Base-by-base conservation (phyloP, 179 eudicot genomes). In the Amaranthus tricolor region DNA sequence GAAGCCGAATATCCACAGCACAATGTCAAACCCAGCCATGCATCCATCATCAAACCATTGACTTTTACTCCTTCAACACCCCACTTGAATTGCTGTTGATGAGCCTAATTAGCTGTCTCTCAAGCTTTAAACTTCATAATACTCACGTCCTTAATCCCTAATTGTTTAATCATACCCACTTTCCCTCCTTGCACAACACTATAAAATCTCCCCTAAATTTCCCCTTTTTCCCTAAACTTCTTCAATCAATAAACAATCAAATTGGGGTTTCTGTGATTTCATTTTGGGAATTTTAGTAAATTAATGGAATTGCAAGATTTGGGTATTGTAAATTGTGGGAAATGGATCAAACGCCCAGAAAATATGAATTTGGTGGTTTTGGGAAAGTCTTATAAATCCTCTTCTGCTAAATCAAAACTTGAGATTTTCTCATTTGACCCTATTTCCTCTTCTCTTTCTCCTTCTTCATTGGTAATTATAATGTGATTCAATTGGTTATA, bases 341-440 rank as follows among this genome's bases (percentile, higher is more conserved):
- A 86, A 72, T 93, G 99, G 99, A 91, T 95, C 80, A 83, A 89
- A 68, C 88, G 99, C 70, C 95, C 97, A 21, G 99, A 95, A 20
- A 95, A 95, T 61, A 83, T 81, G 61, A 92, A 87, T 77, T 78
- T 93, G 21, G 92, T 85, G 14, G 87, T 85, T 70, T 48, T 95
- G 24, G 95, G 89, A 15, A 93, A 84, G 80, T 83, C 83, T 43
- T 79, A 57, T 47, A 44, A 72, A 61, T 65, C 78, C 17, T 59
- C 79, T 19, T 43, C 45, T 71, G 72, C 85, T 5, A 78, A 78
- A 66, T 79, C 98, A 3, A 76, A 82, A 44, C 77, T 95, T 57
- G 83, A 95, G 82, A 84, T 93, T 70, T 95, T 87, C 84, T 84
- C 98, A 5, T 89, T 74, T 65, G 85, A 91, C 74, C 45, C 87